A percentile compares a stretch with the other conserved stretches of the same genome.
phyloP scores from a whole-genome alignment of 352 stramenopile genomes.

The Globisporangium carolinianum region DNA sequence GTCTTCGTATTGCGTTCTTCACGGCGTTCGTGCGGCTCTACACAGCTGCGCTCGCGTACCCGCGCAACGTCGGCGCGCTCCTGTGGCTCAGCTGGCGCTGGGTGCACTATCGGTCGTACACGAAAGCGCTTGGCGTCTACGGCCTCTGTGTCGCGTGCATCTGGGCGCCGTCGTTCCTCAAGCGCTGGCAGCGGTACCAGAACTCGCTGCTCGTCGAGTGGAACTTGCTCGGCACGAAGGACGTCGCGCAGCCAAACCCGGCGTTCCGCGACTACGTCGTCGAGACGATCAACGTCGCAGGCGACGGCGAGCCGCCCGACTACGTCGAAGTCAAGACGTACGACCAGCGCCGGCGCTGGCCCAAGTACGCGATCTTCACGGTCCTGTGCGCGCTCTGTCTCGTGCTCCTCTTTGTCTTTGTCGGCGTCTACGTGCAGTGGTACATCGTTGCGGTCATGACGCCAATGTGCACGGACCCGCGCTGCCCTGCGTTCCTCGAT shows the following conservation, averaged over 20 bases:
- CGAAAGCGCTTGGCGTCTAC: conserved; percentile 42
- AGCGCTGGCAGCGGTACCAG: conserved; percentile 53
- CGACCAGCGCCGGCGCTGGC: conserved; percentile 40
- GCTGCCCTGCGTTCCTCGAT: conserved; percentile 36
- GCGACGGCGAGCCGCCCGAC: conserved; percentile 42
- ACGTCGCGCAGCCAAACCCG: conserved; percentile 40
- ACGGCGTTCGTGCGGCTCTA: conserved; percentile 55
- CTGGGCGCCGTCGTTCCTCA: conserved; percentile 51
- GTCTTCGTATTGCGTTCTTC: conserved; percentile 52
- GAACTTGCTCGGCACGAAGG: conserved; percentile 46
- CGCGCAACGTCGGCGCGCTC: conserved; percentile 30
- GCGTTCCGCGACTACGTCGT: conserved; percentile 48
- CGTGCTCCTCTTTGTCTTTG: conserved; percentile 45
- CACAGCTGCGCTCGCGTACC: conserved; percentile 41
- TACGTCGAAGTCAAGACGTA: conserved; percentile 59
- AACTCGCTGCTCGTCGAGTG: conserved; percentile 59
- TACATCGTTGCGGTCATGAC: conserved; percentile 71
- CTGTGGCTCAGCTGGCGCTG: conserved; percentile 54
- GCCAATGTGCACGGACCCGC: conserved; percentile 49
- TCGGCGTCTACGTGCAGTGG: conserved; percentile 58
- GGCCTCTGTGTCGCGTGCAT: conserved; percentile 40
- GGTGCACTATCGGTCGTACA: conserved; percentile 49
- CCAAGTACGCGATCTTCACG: conserved; percentile 46
- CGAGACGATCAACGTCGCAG: conserved; percentile 57
- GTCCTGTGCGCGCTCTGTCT: conserved; percentile 44